Evolutionary conservation across 495 filamentous ascomycete genomes (phyloP), one percentile per base, ranked within the genome.

Genomic region (Podospora fimiseda): DNA sequence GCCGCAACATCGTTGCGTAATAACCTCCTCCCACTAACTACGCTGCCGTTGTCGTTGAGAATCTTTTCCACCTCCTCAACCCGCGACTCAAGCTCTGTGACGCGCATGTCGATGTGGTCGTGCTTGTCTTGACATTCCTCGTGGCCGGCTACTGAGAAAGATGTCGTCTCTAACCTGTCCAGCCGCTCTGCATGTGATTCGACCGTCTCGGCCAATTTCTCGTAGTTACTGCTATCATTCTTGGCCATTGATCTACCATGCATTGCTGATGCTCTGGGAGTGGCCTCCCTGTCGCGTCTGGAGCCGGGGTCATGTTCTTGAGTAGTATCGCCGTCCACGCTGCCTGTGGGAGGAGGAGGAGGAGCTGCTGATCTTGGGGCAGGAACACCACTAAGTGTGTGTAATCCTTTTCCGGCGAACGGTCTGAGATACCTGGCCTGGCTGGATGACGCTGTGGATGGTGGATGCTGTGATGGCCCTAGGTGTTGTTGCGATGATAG

Each of bases 11-110:
- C 60, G 24, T 40, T 56, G 13, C 62, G 61, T 13, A 52, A 20
- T 9, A 48, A 53, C 18, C 66, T 66, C 46, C 63, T 57, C 44
- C 63, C 66, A 54, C 60, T 65, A n/a, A 66, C 68, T 27, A 68
- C 53, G 51, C 72, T 73, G 42, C 64, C 65, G 50, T 52, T 66
- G 53, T 73, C 74, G 55, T 80, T 74, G 39, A 74, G 63, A 14
- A 76, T 68, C 58, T 78, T 78, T 40, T 86, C 81, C 21, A 83
- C 68, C 55, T 86, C 81, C 16, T 77, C 74, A 13, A 83, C 65
- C 37, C 80, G 74, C n/a, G 72, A 70, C 62, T 86, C 83, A 13
- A 86, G 69, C 5, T 88, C 83, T 13, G 75, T 71, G 5, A 86
- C 64, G 43, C 81, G 74, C 6, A 71, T 69, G 44, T 86, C 84